Evolutionary conservation across 2,329 filamentous ascomycete genomes (phyloP).

Genomic region (Scedosporium aurantiacum): DNA sequence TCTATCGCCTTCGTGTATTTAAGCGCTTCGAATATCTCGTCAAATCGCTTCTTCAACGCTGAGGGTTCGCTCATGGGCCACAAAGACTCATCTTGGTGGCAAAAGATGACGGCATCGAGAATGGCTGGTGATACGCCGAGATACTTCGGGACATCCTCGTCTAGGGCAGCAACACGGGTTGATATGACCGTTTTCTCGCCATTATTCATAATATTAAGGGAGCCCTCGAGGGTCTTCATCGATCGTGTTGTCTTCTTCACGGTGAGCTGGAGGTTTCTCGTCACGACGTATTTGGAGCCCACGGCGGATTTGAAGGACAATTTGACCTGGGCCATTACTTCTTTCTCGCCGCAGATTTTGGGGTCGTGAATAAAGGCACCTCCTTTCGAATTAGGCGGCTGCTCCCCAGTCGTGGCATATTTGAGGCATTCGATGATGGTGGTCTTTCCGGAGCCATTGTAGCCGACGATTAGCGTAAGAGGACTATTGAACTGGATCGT

Average conservation of each 20-base stretch:
- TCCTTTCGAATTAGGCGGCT: conserved; percentile 81
- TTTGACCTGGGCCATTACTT: conserved; percentile 85
- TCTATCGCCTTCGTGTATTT: conserved; percentile 98
- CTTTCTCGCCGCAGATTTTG: conserved; percentile 70
- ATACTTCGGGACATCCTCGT: conserved; percentile 72
- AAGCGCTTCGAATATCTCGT: conserved; percentile 93
- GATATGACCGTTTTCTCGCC: conserved; percentile 73
- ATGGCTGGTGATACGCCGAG: conserved; percentile 85
- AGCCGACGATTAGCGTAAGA: conserved; percentile 89
- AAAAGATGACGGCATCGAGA: conserved; percentile 93
- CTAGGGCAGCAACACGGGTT: conserved; percentile 68
- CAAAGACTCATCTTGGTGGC: conserved; percentile 92
- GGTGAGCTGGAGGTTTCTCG: conserved; percentile 72
- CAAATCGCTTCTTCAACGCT: conserved; percentile 83
- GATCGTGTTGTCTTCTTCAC: conserved; percentile 69
- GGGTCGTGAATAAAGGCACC: conserved; percentile 96
- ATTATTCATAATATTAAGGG: conserved; percentile 62
- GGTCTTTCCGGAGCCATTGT: conserved; percentile 96
- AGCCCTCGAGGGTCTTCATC: conserved; percentile 77
- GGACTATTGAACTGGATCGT: conserved; percentile 82
- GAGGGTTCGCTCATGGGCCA: conserved; percentile 91
- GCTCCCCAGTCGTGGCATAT: conserved; percentile 89
- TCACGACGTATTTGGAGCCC: conserved; percentile 69
- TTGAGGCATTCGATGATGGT: conserved; percentile 98
- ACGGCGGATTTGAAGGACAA: conserved; percentile 74